phyloP scores from a whole-genome alignment of 2,329 filamentous ascomycete species.

The Stachybotrys chartarum region DNA sequence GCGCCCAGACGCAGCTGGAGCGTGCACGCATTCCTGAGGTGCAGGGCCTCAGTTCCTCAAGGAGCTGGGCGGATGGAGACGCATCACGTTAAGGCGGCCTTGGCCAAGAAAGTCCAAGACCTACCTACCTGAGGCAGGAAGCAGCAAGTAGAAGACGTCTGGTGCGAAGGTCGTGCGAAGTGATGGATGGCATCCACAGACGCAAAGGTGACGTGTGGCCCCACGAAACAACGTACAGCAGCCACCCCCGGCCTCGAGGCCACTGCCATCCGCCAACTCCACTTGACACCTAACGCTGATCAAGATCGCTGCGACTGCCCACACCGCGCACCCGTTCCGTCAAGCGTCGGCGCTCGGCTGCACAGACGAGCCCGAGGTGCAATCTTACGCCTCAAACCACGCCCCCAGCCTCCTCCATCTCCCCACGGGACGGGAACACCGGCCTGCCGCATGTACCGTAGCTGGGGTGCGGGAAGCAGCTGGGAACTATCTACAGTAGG shows the following conservation, averaged over 20 bases:
- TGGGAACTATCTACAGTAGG: no score
- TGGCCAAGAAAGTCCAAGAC: no score
- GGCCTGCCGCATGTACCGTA: no score
- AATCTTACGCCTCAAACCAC: not conserved
- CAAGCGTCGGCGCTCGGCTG: not conserved
- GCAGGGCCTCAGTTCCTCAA: not conserved
- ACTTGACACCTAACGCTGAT: not conserved
- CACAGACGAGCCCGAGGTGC: not conserved
- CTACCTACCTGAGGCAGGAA: not conserved
- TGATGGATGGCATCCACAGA: not conserved
- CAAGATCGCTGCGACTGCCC: not conserved
- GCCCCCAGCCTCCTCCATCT: not conserved
- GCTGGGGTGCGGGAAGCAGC: no score
- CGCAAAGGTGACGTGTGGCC: not conserved
- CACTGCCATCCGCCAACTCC: not conserved
- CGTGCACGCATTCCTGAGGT: not conserved
- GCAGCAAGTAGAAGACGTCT: not conserved
- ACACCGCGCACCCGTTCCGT: not conserved
- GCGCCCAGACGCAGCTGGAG: not conserved
- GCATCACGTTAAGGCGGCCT: no score
- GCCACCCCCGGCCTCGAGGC: not conserved
- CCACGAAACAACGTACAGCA: not conserved
- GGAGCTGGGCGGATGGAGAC: not conserved
- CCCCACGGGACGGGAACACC: not conserved
- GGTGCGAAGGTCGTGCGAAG: not conserved